Evolutionary conservation across 2,329 filamentous ascomycete species (phyloP), one percentile per base, ranked within the genome.

Genomic region (Diaporthe sp.): DNA sequence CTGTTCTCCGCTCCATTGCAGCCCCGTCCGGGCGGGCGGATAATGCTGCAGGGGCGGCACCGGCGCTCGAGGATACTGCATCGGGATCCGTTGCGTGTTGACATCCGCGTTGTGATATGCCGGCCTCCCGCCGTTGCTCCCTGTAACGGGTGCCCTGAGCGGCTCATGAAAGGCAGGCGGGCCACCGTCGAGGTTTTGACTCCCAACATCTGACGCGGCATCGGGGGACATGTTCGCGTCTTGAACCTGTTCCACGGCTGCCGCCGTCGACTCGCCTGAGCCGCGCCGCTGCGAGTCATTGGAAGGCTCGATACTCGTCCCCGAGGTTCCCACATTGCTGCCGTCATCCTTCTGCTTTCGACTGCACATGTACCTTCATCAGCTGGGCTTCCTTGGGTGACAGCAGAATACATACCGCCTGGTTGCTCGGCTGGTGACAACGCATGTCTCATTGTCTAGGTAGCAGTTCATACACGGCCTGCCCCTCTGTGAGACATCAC

Each of bases 401-500:
- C 2, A 35, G 13, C 30, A 42, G 30, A 13, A 17, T 2, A 80
- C 84, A 80, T 76, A 85, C 84, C 84, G 83, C 74, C 82, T 82
- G 6, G 83, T 85, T 28, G 83, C 84, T 75, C 84, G 81, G 55
- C 82, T 82, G 12, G 82, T 85, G 73, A 85, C 81, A 69, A 87
- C 79, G 76, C 84, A 84, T 0, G 82, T 82, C 77, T 88, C 86
- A 74, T 85, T 86, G 77, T 89, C 87, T 72, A 88, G 85, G 60
- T 86, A 86, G 78, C 87, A 89, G 73, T 88, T 88, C 82, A 88
- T 88, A 80, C 85, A 89, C 10, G 87, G 87, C 42, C 83, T 81
- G 4, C 86, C 87, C 74, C 85, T 82, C 76, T 87, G 86, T 54
- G 84, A 87, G 22, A 88, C 86, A 77, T 88, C 87, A 74, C 87